Evolutionary conservation across 2,329 filamentous ascomycete species (phyloP).

Genomic region (Pseudocercospora pini-densiflorae): DNA sequence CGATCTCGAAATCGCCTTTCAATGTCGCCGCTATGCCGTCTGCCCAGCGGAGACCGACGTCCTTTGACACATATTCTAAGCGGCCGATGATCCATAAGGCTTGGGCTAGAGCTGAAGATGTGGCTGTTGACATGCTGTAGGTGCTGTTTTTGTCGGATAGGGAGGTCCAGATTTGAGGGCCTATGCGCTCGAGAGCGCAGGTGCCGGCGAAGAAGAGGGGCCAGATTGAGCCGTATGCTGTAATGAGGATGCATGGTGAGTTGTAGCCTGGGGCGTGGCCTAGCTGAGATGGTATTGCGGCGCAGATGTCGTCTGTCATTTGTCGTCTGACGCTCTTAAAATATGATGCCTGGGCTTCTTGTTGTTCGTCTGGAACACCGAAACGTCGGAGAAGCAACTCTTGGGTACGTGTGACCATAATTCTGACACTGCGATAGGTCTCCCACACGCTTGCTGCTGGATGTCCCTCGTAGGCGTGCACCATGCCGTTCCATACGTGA

Average conservation of each 20-base stretch:
- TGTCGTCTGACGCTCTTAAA: constrained; percentile 35
- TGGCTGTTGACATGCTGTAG: constrained; percentile 13
- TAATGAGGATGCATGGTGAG: constrained; percentile 33
- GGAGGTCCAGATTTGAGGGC: constrained; percentile 18
- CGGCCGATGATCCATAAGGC: constrained; percentile 38
- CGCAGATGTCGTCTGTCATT: constrained; percentile 40
- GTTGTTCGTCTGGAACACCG: constrained; percentile 17
- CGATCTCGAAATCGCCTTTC: constrained; percentile 34
- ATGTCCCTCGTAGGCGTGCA: constrained; percentile 31
- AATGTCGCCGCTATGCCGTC: constrained; percentile 37
- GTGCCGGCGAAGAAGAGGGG: constrained; percentile 42
- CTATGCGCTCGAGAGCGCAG: constrained; percentile 37
- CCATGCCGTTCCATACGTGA: constrained; percentile 38
- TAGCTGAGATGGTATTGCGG: constrained; percentile 32
- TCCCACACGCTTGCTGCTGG: constrained; percentile 34
- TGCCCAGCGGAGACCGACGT: constrained; percentile 37
- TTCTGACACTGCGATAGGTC: constrained; percentile 35
- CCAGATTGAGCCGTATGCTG: constrained; percentile 39
- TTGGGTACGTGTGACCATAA: constrained; percentile 38
- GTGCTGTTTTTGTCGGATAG: constrained; percentile 13
- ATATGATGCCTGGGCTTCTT: constrained; percentile 31
- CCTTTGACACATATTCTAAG: constrained; percentile 36
- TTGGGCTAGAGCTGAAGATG: constrained; percentile 34
- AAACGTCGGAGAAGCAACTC: constrained; percentile 33
- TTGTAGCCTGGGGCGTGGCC: constrained; percentile 36